Evolutionary conservation across 2,329 filamentous ascomycete genomes (phyloP), one percentile per base, ranked within the genome.

Genomic region (Epichloe uncinata): DNA sequence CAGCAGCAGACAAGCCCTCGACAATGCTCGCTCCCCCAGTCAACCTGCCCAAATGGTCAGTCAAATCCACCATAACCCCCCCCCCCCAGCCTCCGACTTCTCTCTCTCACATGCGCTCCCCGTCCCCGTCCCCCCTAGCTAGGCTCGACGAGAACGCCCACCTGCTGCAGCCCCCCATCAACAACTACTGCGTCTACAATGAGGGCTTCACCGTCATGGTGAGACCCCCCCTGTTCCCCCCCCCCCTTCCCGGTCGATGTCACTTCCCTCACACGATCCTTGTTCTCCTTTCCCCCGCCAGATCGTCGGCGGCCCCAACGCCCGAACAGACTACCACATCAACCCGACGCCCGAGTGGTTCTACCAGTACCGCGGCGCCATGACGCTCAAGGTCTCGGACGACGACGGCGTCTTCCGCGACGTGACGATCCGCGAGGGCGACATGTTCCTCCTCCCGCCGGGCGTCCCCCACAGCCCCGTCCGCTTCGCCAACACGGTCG

Each of bases 391-490:
- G 65, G 85, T 93, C 86, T 96, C n/a, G 55, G 88, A 96, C 54
- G 67, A 74, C 51, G 66, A 74, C 64, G 46, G 47, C 52, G 53
- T 70, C 45, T 95, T 95, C 69, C 78, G 81, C 56, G 91, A 97
- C 68, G 80, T 97, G 55, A 75, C 89, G 62, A 95, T 97, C 70
- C 78, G 83, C 61, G 88, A 97, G 70, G 91, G 91, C 55, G 89
- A 93, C 58, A 85, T 97, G 78, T 97, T 95, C 67, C 74, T 97
- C 4, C 78, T 98, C 1, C 91, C 91, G 0, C 78, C 83, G n/a
- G 90, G 95, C 67, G 93, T 85, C n/a, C 91, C 91, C 26, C 91
- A 97, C 70, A 96, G 95, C 67, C 91, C 93, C 0, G 87, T 97
- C 35, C 81, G 91, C 52, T 97, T 96, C 69, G 85, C 85, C 61